Conservation (phyloP, 805 yeast genomes). For the Candida yuanshanica region DNA sequence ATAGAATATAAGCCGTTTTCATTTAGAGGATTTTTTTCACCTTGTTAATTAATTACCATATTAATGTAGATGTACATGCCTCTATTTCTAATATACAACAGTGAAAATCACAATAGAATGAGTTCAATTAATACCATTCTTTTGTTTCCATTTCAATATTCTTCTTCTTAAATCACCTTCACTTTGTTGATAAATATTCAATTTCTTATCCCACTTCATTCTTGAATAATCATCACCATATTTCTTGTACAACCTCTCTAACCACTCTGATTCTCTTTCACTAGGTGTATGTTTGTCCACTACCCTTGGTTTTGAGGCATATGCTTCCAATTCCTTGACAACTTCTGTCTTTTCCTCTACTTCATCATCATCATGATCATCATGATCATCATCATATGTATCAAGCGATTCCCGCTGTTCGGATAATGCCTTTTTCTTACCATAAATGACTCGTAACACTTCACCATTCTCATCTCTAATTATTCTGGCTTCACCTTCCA, state of each 20-base stretch:
- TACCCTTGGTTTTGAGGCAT: slow-evolving; percentile 36
- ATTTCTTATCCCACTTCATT: slow-evolving; percentile 89
- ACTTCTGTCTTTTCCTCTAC: slow-evolving; percentile 43
- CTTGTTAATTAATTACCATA: slow-evolving; percentile 55
- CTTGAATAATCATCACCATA: slow-evolving; percentile 84
- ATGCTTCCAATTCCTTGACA: slow-evolving; percentile 61
- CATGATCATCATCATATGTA: slow-evolving; percentile 21
- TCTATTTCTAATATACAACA: no score
- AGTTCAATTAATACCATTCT: slow-evolving; percentile 20
- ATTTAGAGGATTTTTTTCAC: not conserved
- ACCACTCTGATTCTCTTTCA: slow-evolving; percentile 73
- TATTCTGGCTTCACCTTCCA: slow-evolving; percentile 74
- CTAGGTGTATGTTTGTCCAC: slow-evolving; percentile 52
- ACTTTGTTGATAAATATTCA: slow-evolving; percentile 77
- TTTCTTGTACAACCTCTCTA: slow-evolving; percentile 55
- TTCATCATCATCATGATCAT: slow-evolving; percentile 21
- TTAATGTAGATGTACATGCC: slow-evolving; percentile 38
- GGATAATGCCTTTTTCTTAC: slow-evolving; percentile 43
- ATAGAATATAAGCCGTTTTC: not conserved
- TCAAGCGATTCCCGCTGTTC: slow-evolving; percentile 29
- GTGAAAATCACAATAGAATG: not conserved
- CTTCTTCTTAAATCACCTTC: slow-evolving; percentile 79
- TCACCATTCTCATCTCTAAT: slow-evolving; percentile 65
- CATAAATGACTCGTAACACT: slow-evolving; percentile 63
- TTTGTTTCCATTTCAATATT: slow-evolving; percentile 62